Conservation (phyloP, 2,329 filamentous ascomycete genomes). For the Alternaria sp. region DNA sequence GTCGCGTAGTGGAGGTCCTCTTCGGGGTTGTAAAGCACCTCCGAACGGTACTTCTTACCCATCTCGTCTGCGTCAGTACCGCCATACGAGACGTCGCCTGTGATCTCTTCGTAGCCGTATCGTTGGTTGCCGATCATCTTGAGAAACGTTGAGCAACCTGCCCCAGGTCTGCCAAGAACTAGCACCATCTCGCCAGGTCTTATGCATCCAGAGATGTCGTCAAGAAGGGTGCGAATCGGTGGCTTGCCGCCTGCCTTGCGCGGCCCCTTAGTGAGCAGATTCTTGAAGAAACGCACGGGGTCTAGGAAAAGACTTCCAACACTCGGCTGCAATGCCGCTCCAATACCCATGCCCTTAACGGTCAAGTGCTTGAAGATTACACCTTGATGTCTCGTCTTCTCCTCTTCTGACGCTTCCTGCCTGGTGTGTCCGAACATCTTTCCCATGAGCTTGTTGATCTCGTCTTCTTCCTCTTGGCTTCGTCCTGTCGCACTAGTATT, state of each 20-base stretch:
- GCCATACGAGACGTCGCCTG: slow-evolving; percentile 63
- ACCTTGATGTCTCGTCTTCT: slow-evolving; percentile 72
- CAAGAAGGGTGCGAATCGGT: slow-evolving; percentile 69
- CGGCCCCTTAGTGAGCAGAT: slow-evolving; percentile 55
- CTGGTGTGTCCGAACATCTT: slow-evolving; percentile 72
- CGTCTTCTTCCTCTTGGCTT: slow-evolving; percentile 52
- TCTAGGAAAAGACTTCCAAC: slow-evolving; percentile 67
- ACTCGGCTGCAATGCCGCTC: slow-evolving; percentile 67
- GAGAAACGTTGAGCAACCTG: slow-evolving; percentile 74
- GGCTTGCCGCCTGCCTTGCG: slow-evolving; percentile 55
- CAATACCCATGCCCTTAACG: slow-evolving; percentile 66
- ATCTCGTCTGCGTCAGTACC: slow-evolving; percentile 60
- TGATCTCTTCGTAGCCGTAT: slow-evolving; percentile 63
- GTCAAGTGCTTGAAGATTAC: slow-evolving; percentile 70
- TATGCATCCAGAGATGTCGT: slow-evolving; percentile 71
- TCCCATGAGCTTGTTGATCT: slow-evolving; percentile 69
- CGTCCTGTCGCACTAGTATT: slow-evolving; percentile 33
- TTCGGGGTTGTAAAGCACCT: slow-evolving; percentile 77
- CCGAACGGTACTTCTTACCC: slow-evolving; percentile 67
- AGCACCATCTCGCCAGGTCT: slow-evolving; percentile 76
- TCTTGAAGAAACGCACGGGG: slow-evolving; percentile 61
- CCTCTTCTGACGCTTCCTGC: slow-evolving; percentile 70
- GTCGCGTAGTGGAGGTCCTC: slow-evolving; percentile 79
- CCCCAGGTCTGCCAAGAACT: slow-evolving; percentile 69
- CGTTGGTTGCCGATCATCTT: slow-evolving; percentile 72